A percentile compares a stretch with the other conserved stretches of the same genome.
phyloP scores from a whole-genome alignment of 257 asterid species.

The Voacanga thouarsii region DNA sequence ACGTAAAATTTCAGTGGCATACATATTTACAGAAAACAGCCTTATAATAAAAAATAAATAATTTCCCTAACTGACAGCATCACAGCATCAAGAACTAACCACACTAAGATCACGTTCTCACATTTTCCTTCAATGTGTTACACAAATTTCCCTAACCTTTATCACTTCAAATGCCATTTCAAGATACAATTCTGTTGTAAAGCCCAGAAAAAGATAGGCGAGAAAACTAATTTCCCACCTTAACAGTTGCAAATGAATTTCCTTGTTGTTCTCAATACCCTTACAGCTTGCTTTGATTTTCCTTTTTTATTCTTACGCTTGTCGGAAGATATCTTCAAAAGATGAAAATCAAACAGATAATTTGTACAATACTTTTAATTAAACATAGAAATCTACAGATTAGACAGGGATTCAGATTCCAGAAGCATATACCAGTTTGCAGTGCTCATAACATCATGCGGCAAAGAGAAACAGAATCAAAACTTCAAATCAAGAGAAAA shows the following conservation, averaged over 20 bases:
- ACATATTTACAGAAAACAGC: not conserved
- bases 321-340: not conserved
- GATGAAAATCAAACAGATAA: not conserved
- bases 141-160: not conserved
- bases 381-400: not conserved
- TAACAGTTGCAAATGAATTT: not conserved
- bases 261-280: not conserved
- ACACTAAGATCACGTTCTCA: not conserved
- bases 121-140: not conserved
- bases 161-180: not conserved
- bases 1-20: not conserved
- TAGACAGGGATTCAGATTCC: not conserved
- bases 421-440: not conserved
- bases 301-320: not conserved
- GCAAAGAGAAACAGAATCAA: not conserved
- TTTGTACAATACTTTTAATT: not conserved
- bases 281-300: not conserved
- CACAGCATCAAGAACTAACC: no score
- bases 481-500: not conserved
- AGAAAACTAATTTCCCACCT: not conserved
- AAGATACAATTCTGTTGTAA: not conserved
- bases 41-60: no score
- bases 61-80: not conserved
- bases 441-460: not conserved
- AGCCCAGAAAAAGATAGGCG: not conserved